Evolutionary conservation across 2,329 filamentous ascomycete genomes (phyloP), one percentile per base, ranked within the genome.

Genomic region (Aspergillus persii): DNA sequence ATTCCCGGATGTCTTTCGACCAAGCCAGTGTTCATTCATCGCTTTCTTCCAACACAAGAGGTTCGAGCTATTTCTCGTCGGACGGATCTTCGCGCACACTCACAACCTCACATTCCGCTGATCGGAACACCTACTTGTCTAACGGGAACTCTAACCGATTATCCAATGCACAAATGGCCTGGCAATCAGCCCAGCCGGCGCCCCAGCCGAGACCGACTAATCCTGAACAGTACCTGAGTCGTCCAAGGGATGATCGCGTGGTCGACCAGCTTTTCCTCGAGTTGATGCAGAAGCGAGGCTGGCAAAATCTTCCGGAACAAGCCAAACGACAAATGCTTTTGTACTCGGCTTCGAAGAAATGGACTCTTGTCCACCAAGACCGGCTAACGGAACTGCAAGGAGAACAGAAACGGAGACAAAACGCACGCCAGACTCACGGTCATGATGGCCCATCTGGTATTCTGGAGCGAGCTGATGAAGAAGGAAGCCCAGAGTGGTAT

Each of bases 401-500:
- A 47, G 94, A 98, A 72, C 92, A 96, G 77, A 96, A 94, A 77
- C 87, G 93, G 67, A 84, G 91, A 66, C 86, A 89, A 68, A 90
- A 91, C 55, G 86, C 89, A 39, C 87, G 89, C 61, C 83, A 82
- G 60, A 87, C 89, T 5, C 88, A 88, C 63, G 86, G 91, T 64
- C 81, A 83, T 56, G 84, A 88, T 58, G 85, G 77, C 9, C 84
- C 73, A 75, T 72, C 86, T 60, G 88, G 90, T 66, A 85, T 94
- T 60, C 84, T 92, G 46, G 86, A 87, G 47, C 87, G 91, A 67
- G 91, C 91, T 7, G 93, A 97, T 72, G 94, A 98, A 74, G 95
- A 98, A 76, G 94, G 93, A 49, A 96, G 91, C 53, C 95, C 95
- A 3, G 94, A 98, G 77, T 99, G 94, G 94, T 99, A 96, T 75